Evolutionary conservation across 768 basidiomycete genomes (phyloP), one percentile per base, ranked within the genome.

Genomic region (Lactarius indigo): DNA sequence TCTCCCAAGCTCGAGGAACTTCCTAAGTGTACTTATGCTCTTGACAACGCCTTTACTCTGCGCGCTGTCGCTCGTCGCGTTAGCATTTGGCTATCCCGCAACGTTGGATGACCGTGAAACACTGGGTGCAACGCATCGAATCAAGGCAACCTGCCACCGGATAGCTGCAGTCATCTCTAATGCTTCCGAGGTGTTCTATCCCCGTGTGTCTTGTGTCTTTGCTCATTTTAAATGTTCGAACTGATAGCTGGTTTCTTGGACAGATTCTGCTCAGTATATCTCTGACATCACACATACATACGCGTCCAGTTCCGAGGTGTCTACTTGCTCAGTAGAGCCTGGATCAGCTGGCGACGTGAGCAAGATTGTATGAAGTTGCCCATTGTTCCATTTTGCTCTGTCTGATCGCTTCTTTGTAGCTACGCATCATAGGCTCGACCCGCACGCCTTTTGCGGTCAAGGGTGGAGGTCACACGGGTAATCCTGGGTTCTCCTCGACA

Each of bases 401-500:
- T 1, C 20, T 44, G 20, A 47, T n/a, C 44, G 9, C 44, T 4
- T 47, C 44, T 10, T 47, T 23, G 44, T 47, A 47, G 44, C 44
- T 47, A n/a, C 44, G n/a, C 20, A 47, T 47, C 9, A 23, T 47
- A n/a, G 44, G 44, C 2, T 47, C 44, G 44, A 47, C 20, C 6
- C 44, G 44, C n/a, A 47, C 44, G 44, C 44, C 44, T 12, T 47
- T 47, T 23, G 58, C 58, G 31, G 62, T 67, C 30, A 73, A 72
- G 59, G 63, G 69, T 54, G 73, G 73, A 8, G 73, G 73, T 30
- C 73, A 73, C 63, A 17, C 68, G 5, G 52, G 57, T 10, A 70
- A 70, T 42, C 62, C 55, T 3, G 73, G 73, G 15, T 72, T 72
- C 69, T 69, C 61, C 47, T 73, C 73, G 18, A 74, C 73, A 47